A percentile compares a stretch with the other conserved stretches of the same genome.
Evolutionary conservation across 2,329 filamentous ascomycete species (phyloP).

Genomic region (Phialemoniopsis sp.): DNA sequence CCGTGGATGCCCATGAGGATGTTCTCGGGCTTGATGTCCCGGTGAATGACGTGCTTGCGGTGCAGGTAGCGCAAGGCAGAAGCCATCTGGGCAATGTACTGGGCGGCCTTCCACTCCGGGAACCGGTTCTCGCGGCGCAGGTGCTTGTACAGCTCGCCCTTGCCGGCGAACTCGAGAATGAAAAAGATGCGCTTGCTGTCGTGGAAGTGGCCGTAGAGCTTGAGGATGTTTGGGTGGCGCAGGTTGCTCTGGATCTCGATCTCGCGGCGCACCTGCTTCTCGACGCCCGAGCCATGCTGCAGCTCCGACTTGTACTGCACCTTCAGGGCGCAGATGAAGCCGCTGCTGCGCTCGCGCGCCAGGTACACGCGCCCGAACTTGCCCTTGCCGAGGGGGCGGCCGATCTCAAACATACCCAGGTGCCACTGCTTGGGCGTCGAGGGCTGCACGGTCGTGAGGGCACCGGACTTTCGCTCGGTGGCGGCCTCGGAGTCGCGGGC

Average conservation of each 20-base stretch:
- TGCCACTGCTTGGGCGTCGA: constrained; percentile 64
- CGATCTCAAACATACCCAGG: constrained; percentile 92
- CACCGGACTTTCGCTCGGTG: constrained; percentile 36
- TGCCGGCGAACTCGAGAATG: constrained; percentile 81
- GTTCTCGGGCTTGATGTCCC: constrained; percentile 97
- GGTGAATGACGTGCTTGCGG: constrained; percentile 95
- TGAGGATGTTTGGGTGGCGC: constrained; percentile 79
- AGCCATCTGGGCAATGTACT: constrained; percentile 90
- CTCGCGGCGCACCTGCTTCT: constrained; percentile 83
- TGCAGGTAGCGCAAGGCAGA: constrained; percentile 85
- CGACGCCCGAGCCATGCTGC: constrained; percentile 69
- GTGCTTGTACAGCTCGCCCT: constrained; percentile 86
- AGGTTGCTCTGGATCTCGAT: constrained; percentile 89
- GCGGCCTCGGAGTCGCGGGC: constrained; percentile 42
- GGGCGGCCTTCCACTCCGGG: constrained; percentile 80
- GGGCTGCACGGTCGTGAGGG: not conserved
- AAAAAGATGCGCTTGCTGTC: constrained; percentile 84
- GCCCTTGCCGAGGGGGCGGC: constrained; percentile 78
- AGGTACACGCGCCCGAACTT: constrained; percentile 87
- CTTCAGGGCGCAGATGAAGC: constrained; percentile 83
- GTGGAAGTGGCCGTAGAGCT: constrained; percentile 84
- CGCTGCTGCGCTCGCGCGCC: constrained; percentile 71
- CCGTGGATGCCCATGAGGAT: constrained; percentile 94
- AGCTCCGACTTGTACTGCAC: constrained; percentile 82
- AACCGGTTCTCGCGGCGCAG: constrained; percentile 74